These are phyloP conservation scores for Coemansia sp. DNA, from an alignment of 192 early-diverging fungal species.

Conservation along the genomic window DNA sequence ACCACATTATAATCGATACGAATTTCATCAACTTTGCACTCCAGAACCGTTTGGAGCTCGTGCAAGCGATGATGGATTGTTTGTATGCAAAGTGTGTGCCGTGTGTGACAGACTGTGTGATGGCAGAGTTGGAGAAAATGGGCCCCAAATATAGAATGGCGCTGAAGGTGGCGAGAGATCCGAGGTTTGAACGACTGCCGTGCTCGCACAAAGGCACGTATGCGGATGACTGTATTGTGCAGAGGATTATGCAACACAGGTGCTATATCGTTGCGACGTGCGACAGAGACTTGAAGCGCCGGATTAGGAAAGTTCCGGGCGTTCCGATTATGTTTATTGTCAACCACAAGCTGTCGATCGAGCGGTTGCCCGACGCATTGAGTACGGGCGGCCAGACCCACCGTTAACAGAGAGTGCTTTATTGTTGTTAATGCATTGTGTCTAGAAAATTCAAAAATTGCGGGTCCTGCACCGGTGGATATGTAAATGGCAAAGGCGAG, in stretches of 20 bases:
- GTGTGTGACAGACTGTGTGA: slow-evolving; percentile 97
- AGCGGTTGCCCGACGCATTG: slow-evolving; percentile 81
- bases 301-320: slow-evolving; percentile 94
- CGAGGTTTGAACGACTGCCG: slow-evolving; percentile 92
- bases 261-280: slow-evolving; percentile 99
- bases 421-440: slow-evolving; percentile 6
- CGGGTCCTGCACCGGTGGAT: neutral
- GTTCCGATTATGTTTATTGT: slow-evolving; percentile 97
- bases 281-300: slow-evolving; percentile 91
- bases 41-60: slow-evolving; percentile 96
- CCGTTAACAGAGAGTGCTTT: neutral
- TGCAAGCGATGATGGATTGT: slow-evolving; percentile 99
- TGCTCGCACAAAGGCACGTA: slow-evolving; percentile 98
- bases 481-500: slow-evolving; percentile 24
- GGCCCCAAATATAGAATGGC: slow-evolving; percentile 96
- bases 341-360: slow-evolving; percentile 87
- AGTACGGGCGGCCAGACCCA: slow-evolving; percentile 5
- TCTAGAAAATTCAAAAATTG: slow-evolving; percentile 10
- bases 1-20: slow-evolving; percentile 94
- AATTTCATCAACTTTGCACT: slow-evolving; percentile 99
- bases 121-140: slow-evolving; percentile 98
- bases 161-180: slow-evolving; percentile 88
- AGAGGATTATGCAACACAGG: slow-evolving; percentile 88
- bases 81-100: slow-evolving; percentile 97
- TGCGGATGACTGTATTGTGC: slow-evolving; percentile 98